These are phyloP conservation scores for Globisporangium middletonii DNA, from an alignment of 352 stramenopile species.

Conservation along the genomic window DNA sequence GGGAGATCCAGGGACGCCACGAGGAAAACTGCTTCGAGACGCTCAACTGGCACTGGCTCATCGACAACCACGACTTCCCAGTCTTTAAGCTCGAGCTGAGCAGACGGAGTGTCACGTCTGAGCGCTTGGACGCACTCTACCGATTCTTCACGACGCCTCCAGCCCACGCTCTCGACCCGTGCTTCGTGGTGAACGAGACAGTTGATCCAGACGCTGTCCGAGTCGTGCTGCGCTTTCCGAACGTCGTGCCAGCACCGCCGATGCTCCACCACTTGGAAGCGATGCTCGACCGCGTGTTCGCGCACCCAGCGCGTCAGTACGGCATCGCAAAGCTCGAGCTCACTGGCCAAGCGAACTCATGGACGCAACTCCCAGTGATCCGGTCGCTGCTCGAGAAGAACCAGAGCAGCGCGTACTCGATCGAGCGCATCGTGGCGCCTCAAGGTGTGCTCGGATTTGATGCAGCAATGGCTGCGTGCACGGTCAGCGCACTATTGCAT, in stretches of 20 bases:
- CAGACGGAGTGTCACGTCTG: neutral
- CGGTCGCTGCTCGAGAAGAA: neutral
- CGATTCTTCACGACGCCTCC: neutral
- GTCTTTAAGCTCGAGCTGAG: neutral
- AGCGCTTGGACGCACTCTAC: too few species aligned
- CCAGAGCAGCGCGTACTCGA: neutral
- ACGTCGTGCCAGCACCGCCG: neutral
- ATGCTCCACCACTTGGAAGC: neutral
- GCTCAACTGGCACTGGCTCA: neutral
- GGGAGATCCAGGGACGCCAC: neutral
- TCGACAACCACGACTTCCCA: neutral
- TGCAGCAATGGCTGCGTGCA: neutral
- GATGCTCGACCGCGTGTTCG: slow-evolving; percentile 1
- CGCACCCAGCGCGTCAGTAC: slow-evolving; percentile 1
- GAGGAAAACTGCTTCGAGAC: neutral
- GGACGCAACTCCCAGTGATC: neutral
- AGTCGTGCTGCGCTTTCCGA: neutral
- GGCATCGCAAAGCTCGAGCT: neutral
- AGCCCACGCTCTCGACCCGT: neutral
- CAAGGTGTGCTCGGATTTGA: neutral
- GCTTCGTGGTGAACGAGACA: neutral
- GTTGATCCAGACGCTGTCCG: neutral
- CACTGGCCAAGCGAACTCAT: neutral
- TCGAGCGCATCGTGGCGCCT: neutral
- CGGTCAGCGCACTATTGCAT: neutral